phyloP scores from a whole-genome alignment of 78 protist species.

The Cavenderia fasciculata region DNA sequence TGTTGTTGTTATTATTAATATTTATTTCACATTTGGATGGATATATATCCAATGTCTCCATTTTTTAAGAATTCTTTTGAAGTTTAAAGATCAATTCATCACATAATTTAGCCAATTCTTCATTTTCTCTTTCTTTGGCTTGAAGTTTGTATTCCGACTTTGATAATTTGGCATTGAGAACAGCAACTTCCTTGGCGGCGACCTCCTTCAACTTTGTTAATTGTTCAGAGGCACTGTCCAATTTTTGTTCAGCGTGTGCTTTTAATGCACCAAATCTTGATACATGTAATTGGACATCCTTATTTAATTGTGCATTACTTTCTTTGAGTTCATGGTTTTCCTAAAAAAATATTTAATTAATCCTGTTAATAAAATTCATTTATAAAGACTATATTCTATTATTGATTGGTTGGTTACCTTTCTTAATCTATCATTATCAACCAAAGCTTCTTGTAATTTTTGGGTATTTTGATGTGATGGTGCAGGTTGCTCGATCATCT shows the following conservation, averaged over 20 bases:
- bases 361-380: background rate
- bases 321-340: constrained; percentile 35
- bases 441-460: constrained; percentile 28
- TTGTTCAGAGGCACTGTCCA: constrained; percentile 66
- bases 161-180: constrained; percentile 45
- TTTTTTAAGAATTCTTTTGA: constrained; percentile 10
- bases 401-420: background rate
- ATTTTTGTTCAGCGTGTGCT: constrained; percentile 70
- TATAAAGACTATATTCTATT: too few relatives aligned
- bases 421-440: constrained; percentile 49
- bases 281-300: constrained; percentile 34
- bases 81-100: constrained; percentile 59
- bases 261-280: constrained; percentile 57
- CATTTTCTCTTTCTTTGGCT: constrained; percentile 46
- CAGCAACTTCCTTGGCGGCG: constrained; percentile 68
- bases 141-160: constrained; percentile 22
- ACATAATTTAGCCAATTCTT: constrained; percentile 49
- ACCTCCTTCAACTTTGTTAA: constrained; percentile 37
- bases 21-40: background rate
- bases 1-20: background rate
- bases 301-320: background rate
- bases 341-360: too few relatives aligned
- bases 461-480: constrained; percentile 60
- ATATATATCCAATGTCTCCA: background rate
- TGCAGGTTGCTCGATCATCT: constrained; percentile 75